Evolutionary conservation across 495 filamentous ascomycete genomes (phyloP), one percentile per base, ranked within the genome.

Genomic region (Friedmanniomyces endolithicus): DNA sequence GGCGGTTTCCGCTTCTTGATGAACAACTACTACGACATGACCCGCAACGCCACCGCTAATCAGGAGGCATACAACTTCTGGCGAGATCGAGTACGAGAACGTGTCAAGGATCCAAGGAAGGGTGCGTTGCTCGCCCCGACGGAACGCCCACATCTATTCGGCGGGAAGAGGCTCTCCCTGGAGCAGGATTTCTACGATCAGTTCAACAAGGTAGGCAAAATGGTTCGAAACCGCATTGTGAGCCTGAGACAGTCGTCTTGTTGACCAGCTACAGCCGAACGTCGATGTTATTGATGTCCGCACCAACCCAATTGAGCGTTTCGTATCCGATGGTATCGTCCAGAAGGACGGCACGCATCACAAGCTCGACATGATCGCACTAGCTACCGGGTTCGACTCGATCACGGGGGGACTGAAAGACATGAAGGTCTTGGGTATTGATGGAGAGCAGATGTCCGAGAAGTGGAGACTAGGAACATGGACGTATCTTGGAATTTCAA

Each of bases 371-470:
- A 62, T 77, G 23, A 68, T 81, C 50, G 71, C 72, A 43, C 61
- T 79, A 48, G 77, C 77, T 11, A 81, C 78, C 6, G 78, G 78
- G 0, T 81, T 79, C 58, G 78, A 80, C 59, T 64, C 70, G 16
- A 64, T 75, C 12, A 78, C 74, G 6, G 78, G 78, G 11, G 71
- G 68, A 2, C 69, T 80, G 64, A 70, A 67, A 56, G 64, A 72
- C 27, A 71, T 82, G 57, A 72, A 73, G 3, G 60, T 82, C 48
- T 62, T 63, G 17, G 74, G 73, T 54, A 58, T 70, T 34, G 52
- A 73, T 43, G 75, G 71, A 6, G 55, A 64, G 7, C 60, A 63
- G 14, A 65, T 81, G 11, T 39, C 64, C 0, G 72, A 78, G 25
- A 71, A 74, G 46, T 81, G 79, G 78, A 58, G 52, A 20, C 31